phyloP scores from a whole-genome alignment of 331 rosid species.

The Rosa hybrid region DNA sequence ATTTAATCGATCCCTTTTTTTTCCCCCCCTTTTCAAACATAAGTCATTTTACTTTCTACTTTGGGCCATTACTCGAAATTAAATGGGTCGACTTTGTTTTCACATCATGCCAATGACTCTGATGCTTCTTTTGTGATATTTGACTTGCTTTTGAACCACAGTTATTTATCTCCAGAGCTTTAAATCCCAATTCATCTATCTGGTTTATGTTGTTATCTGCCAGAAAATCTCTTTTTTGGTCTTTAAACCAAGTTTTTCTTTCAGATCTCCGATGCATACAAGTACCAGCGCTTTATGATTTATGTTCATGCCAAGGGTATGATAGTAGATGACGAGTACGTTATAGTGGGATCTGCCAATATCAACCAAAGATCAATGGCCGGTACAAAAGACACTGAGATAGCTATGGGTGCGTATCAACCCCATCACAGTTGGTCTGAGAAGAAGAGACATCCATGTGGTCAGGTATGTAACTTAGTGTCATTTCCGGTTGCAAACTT shows the following conservation, averaged over 20 bases:
- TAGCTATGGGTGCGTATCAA: slow-evolving; percentile 95
- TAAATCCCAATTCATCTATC: neutral
- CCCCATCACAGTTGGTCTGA: slow-evolving; percentile 80
- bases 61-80: neutral
- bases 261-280: slow-evolving; percentile 61
- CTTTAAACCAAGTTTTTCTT: slow-evolving; percentile 20
- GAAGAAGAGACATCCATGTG: slow-evolving; percentile 61
- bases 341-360: slow-evolving; percentile 91
- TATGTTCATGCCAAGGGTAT: slow-evolving; percentile 98
- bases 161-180: neutral
- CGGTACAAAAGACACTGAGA: slow-evolving; percentile 95
- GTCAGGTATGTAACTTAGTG: slow-evolving; percentile 64
- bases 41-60: neutral
- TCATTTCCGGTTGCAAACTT: neutral
- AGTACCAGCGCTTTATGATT: slow-evolving; percentile 74
- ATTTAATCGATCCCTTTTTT: neutral
- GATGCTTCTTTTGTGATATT: neutral
- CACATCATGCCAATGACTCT: neutral
- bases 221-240: neutral
- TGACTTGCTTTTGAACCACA: neutral
- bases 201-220: neutral
- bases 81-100: neutral
- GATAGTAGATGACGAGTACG: slow-evolving; percentile 88
- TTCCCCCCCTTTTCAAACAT: neutral
- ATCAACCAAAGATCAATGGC: slow-evolving; percentile 99